A percentile compares a stretch with the other conserved stretches of the same genome.
Evolutionary conservation across 2,329 filamentous ascomycete species (phyloP).

Genomic region (Fusarium sp.): DNA sequence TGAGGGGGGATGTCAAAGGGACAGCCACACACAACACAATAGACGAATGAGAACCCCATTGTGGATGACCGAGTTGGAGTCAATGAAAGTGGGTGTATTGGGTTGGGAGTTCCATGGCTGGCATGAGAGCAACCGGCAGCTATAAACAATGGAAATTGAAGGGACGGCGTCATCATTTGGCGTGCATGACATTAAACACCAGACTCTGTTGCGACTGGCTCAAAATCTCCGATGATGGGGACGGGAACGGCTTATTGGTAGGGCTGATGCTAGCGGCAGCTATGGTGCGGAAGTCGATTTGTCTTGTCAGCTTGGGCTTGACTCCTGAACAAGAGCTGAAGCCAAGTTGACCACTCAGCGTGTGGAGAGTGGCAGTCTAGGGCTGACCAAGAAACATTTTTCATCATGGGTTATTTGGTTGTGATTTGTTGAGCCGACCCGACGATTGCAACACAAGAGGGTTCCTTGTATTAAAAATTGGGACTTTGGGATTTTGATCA

Average conservation of each 20-base stretch:
- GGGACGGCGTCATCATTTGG: conserved; percentile 1
- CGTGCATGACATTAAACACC: neutral
- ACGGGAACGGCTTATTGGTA: neutral
- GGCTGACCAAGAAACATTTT: neutral
- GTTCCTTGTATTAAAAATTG: neutral
- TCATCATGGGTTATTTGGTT: neutral
- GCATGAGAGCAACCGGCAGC: neutral
- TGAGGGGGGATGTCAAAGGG: conserved; percentile 13
- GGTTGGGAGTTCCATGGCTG: neutral
- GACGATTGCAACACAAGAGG: neutral
- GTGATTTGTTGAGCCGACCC: neutral
- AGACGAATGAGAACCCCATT: neutral
- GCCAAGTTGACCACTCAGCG: neutral
- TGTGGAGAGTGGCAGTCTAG: neutral
- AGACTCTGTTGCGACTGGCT: neutral
- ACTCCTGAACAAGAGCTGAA: neutral
- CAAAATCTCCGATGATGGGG: neutral
- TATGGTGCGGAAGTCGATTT: neutral
- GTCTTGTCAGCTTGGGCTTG: neutral
- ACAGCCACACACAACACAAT: conserved; percentile 15
- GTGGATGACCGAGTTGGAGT: neutral
- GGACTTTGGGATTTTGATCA: neutral
- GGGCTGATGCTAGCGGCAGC: neutral
- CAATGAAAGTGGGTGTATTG: neutral
- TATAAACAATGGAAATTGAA: neutral